Evolutionary conservation across 2,329 filamentous ascomycete genomes (phyloP).

Genomic region (Colletotrichum sublineola): DNA sequence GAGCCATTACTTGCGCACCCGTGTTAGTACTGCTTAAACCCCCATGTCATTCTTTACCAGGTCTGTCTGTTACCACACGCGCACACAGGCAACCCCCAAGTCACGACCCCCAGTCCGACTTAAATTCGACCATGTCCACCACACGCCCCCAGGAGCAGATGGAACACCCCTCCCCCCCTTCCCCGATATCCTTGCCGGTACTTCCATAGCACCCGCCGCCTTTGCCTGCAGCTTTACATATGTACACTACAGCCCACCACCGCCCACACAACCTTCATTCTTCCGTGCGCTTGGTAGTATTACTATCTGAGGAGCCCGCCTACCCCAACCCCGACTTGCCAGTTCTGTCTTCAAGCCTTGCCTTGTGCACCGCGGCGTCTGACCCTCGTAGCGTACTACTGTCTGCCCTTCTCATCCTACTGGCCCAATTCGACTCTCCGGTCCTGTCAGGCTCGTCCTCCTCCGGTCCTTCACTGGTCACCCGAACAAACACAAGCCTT

Average conservation of each 20-base stretch:
- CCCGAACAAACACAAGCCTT: slow-evolving; percentile 27
- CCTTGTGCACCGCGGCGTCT: slow-evolving; percentile 43
- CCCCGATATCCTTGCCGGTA: slow-evolving; percentile 43
- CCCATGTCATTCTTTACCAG: slow-evolving; percentile 38
- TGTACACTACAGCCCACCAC: slow-evolving; percentile 41
- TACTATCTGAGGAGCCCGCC: slow-evolving; percentile 41
- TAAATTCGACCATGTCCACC: slow-evolving; percentile 42
- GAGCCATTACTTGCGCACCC: slow-evolving; percentile 2
- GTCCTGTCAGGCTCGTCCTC: slow-evolving; percentile 24
- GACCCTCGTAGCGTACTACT: slow-evolving; percentile 42
- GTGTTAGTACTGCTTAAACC: slow-evolving; percentile 4
- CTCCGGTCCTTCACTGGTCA: slow-evolving; percentile 33
- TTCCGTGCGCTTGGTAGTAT: slow-evolving; percentile 36
- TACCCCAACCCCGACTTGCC: slow-evolving; percentile 36
- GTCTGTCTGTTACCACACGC: slow-evolving; percentile 30
- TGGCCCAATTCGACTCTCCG: slow-evolving; percentile 37
- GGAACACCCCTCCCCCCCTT: slow-evolving; percentile 29
- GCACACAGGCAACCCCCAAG: slow-evolving; percentile 18
- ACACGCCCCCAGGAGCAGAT: slow-evolving; percentile 34
- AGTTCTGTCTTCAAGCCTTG: slow-evolving; percentile 38
- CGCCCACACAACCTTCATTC: slow-evolving; percentile 29
- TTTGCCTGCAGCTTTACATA: slow-evolving; percentile 40
- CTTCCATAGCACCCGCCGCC: slow-evolving; percentile 30
- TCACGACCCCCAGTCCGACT: slow-evolving; percentile 36
- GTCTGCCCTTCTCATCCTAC: slow-evolving; percentile 32